These are phyloP conservation scores for Globisporangium polare DNA, from an alignment of 352 stramenopile genomes.

Conservation along the genomic window DNA sequence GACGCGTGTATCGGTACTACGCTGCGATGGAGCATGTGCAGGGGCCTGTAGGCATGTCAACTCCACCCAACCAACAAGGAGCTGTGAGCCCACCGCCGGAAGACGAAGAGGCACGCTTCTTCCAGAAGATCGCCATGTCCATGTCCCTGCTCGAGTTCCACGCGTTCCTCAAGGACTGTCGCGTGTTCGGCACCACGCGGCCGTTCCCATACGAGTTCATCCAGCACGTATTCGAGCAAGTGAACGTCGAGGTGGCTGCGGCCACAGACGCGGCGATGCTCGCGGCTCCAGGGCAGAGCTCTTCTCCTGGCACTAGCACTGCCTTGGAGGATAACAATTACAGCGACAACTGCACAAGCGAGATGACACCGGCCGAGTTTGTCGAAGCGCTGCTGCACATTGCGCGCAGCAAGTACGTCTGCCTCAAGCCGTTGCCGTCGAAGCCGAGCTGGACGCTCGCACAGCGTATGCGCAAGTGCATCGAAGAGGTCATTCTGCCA, in stretches of 20 bases:
- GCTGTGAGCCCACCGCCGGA: not conserved
- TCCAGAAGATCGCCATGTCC: constrained; percentile 55
- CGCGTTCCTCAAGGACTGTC: constrained; percentile 62
- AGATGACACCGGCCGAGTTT: constrained; percentile 69
- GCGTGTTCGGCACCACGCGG: constrained; percentile 43
- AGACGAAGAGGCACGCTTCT: constrained; percentile 50
- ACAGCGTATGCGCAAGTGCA: constrained; percentile 37
- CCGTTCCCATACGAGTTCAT: constrained; percentile 63
- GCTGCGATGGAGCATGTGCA: constrained; percentile 38
- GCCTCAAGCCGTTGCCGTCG: constrained; percentile 9
- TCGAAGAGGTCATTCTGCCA: constrained; percentile 51
- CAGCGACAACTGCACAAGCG: constrained; percentile 19
- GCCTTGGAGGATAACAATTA: not conserved
- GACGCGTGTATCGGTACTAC: constrained; percentile 52
- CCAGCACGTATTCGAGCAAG: constrained; percentile 47
- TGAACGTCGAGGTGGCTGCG: constrained; percentile 37
- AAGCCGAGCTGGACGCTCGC: constrained; percentile 18
- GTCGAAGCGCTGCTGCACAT: constrained; percentile 63
- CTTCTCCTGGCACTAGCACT: not conserved
- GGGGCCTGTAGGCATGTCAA: not conserved
- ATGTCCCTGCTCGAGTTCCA: constrained; percentile 71
- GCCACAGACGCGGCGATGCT: constrained; percentile 21
- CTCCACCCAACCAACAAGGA: constrained; percentile 11
- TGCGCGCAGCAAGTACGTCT: constrained; percentile 33
- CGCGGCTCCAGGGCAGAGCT: constrained; percentile 4